These are phyloP conservation scores for Pisolithus tinctorius DNA, from an alignment of 768 basidiomycete species.

Conservation along the genomic window DNA sequence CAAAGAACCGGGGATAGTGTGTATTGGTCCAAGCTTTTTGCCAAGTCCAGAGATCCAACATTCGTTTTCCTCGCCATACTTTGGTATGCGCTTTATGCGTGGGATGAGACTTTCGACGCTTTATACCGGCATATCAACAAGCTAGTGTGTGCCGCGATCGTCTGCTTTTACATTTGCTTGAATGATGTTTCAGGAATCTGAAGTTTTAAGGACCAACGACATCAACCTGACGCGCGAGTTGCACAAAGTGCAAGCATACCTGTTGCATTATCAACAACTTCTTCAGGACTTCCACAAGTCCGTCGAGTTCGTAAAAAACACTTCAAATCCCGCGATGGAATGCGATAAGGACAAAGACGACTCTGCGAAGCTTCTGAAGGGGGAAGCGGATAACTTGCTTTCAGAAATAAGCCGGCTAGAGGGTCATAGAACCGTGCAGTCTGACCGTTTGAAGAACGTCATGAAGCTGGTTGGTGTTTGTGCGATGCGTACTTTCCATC, in stretches of 20 bases:
- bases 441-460: constrained; percentile 17
- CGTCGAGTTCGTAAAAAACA: constrained; percentile 41
- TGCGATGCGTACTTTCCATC: not conserved
- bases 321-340: constrained; percentile 44
- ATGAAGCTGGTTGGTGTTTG: constrained; percentile 17
- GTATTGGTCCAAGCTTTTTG: constrained; percentile 6
- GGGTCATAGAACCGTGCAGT: constrained; percentile 17
- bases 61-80: constrained; percentile 41
- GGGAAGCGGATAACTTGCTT: constrained; percentile 42
- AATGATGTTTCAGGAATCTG: constrained; percentile 33
- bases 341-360: constrained; percentile 9
- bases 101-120: constrained; percentile 47
- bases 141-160: not conserved
- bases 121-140: constrained; percentile 35
- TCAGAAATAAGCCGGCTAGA: constrained; percentile 43
- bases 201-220: constrained; percentile 31
- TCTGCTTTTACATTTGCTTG: not conserved
- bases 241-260: constrained; percentile 50
- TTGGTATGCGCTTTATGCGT: constrained; percentile 49
- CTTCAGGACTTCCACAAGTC: constrained; percentile 49
- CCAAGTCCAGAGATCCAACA: constrained; percentile 34
- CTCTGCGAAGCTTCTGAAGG: constrained; percentile 23
- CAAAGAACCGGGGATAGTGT: constrained; percentile 1
- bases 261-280: constrained; percentile 49
- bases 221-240: constrained; percentile 43